Conservation (phyloP, 1,284 basidiomycete species). For the Coniophora puteana region DNA sequence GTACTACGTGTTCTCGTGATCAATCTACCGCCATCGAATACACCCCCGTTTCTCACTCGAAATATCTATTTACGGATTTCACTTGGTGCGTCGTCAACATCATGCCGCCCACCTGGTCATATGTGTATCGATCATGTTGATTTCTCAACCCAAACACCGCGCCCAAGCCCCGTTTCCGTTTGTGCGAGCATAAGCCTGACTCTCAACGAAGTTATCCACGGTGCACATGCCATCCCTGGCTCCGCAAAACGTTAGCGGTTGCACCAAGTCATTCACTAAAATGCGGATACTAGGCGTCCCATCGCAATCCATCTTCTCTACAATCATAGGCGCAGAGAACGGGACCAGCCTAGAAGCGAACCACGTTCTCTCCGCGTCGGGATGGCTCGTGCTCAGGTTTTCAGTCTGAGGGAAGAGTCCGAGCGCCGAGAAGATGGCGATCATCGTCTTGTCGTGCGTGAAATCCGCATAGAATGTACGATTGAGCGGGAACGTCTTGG, state of each 20-base stretch:
- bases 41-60: no score
- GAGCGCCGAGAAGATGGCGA: conserved; percentile 65
- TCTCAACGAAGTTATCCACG: conserved; percentile 60
- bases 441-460: conserved; percentile 77
- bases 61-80: no score
- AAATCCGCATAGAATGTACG: conserved; percentile 67
- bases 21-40: no score
- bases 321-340: conserved; percentile 55
- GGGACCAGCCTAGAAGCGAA: conserved; percentile 49
- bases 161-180: conserved; percentile 62
- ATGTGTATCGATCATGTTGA: no score
- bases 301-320: conserved; percentile 53
- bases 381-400: conserved; percentile 38
- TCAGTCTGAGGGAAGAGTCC: conserved; percentile 50
- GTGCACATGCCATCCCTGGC: conserved; percentile 51
- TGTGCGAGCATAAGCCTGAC: conserved; percentile 59
- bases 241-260: conserved; percentile 56
- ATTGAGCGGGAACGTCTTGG: conserved; percentile 65
- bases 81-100: no score
- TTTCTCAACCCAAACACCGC: conserved; percentile 37
- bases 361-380: conserved; percentile 47
- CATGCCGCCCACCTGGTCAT: no score
- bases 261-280: conserved; percentile 59
- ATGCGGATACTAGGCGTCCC: conserved; percentile 37
- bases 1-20: no score